Conservation (phyloP, 139 green algal species). For the Parachlorella kessleri region DNA sequence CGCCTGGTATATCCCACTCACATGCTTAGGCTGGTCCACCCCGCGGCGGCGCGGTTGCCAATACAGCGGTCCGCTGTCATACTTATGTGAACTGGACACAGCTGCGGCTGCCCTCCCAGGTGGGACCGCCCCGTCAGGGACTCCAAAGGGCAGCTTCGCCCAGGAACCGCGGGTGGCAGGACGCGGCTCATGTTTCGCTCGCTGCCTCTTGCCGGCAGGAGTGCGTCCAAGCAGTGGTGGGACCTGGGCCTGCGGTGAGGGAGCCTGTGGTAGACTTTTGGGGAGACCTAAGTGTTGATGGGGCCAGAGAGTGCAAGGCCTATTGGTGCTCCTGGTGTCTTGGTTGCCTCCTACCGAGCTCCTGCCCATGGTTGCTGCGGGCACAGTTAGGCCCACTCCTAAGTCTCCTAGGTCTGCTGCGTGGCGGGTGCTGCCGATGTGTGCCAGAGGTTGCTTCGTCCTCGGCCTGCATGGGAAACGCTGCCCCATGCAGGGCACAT, state of each 20-base stretch:
- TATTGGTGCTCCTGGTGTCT: neutral
- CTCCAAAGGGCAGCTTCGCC: slow-evolving; percentile 15
- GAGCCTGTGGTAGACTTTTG: too few relatives aligned
- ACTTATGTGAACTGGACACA: neutral
- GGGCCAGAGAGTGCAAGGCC: neutral
- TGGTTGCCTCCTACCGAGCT: neutral
- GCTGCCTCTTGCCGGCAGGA: slow-evolving; percentile 33
- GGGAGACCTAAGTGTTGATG: too few relatives aligned
- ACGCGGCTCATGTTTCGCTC: slow-evolving; percentile 21
- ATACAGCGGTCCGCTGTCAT: neutral
- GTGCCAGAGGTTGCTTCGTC: neutral
- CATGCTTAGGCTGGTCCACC: neutral
- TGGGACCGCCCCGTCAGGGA: slow-evolving; percentile 10
- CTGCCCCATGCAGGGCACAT: neutral
- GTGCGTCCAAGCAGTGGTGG: slow-evolving; percentile 35
- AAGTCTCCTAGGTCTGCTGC: too few relatives aligned
- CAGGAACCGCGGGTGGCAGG: slow-evolving; percentile 10
- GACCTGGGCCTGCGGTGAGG: slow-evolving; percentile 36
- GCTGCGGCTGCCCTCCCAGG: slow-evolving; percentile 6
- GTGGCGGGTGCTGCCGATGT: too few relatives aligned
- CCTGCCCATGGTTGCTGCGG: too few relatives aligned
- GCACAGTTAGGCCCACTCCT: too few relatives aligned
- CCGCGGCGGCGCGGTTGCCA: too few relatives aligned
- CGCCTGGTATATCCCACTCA: neutral
- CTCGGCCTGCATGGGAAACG: neutral